Evolutionary conservation across 2,329 filamentous ascomycete genomes (phyloP).

Genomic region (Diaporthe nobilis): DNA sequence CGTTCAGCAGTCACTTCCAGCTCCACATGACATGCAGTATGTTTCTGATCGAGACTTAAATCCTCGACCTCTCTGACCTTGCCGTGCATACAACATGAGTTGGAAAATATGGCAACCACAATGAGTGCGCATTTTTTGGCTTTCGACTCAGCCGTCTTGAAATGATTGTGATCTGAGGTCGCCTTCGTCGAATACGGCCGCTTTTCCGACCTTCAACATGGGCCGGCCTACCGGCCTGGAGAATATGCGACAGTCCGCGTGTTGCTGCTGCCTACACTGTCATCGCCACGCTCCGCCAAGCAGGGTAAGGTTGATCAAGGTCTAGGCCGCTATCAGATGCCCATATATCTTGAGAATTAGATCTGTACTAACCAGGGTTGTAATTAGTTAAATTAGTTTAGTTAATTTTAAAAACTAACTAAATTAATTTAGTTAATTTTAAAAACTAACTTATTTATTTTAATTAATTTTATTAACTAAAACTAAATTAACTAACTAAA

Average conservation of each 20-base stretch:
- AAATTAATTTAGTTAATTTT: too few relatives aligned
- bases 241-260: not conserved
- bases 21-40: not conserved
- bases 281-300: not conserved
- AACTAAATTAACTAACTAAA: too few relatives aligned
- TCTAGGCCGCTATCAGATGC: not conserved
- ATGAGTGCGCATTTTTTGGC: too few relatives aligned
- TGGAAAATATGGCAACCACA: not conserved
- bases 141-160: not conserved
- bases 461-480: too few relatives aligned
- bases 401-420: too few relatives aligned
- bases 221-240: not conserved
- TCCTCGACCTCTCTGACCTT: not conserved
- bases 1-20: not conserved
- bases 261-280: not conserved
- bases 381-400: too few relatives aligned
- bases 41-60: not conserved
- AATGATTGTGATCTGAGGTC: not conserved
- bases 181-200: not conserved
- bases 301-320: not conserved
- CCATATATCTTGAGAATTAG: not conserved
- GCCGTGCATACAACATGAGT: not conserved
- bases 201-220: too few relatives aligned
- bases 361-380: not conserved
- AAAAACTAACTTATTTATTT: too few relatives aligned